Base-by-base conservation (phyloP, 1,284 basidiomycete genomes). In the Cutaneotrichosporon sp. region DNA sequence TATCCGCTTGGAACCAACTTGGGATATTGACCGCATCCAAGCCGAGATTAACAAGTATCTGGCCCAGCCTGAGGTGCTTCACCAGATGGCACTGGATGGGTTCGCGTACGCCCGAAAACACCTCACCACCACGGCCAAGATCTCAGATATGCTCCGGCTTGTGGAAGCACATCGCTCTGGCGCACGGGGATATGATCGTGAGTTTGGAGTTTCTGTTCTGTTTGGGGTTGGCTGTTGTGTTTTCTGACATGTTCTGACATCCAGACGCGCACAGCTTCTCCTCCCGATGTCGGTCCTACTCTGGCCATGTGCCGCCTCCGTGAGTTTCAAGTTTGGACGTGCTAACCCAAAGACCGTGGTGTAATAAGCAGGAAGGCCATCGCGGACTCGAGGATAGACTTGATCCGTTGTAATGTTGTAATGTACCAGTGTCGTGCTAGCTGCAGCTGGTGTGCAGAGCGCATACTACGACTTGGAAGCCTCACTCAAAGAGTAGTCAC, bases 11-110 rank as follows among this genome's bases (percentile, higher is more conserved):
- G 69, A 76, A 57, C 69, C 79, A 30, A 68, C 64, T 13, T 78
- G 77, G 77, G 16, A 32, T 13, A 78, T 80, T 42, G 72, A 78
- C 52, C 62, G 68, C 56, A 78, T 80, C 63, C 66, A 78, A 38
- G 58, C 62, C 30, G 72, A 73, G 57, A 62, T 80, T 32, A 36
- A 70, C 22, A 58, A 58, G 56, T 71, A 74, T 55, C 70, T 80
- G 31, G 72, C 65, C 21, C 63, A 73, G 32, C 75, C 76, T 7
- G 73, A 75, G 6, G 60, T 64, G 22, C 66, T 80, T 47, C 69
- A 76, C 46, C 72, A 75, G 60, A 80, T 79, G 72, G 76, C 77
- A 5, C 57, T 78, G 46, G 72, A 78, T 31, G 79, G 67, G 6
- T 73, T 80, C 56, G 72, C 72, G 5, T 79, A 77, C 63, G 79